Evolutionary conservation across 805 yeast species (phyloP), one percentile per base, ranked within the genome.

Genomic region (Trichomonascus vanleenenianus): DNA sequence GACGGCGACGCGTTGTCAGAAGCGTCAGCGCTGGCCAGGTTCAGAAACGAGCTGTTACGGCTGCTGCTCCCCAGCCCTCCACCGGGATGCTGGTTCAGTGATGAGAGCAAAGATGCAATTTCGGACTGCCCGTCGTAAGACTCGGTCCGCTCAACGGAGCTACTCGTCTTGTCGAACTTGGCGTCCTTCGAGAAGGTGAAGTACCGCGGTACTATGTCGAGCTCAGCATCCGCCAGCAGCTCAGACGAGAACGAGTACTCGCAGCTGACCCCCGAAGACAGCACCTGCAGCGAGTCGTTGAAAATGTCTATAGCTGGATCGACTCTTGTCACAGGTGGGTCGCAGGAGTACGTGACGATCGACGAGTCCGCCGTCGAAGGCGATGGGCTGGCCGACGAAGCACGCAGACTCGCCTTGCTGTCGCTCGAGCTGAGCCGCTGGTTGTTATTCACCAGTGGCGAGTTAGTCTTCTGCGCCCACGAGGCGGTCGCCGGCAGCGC

Each of bases 401-500:
- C 8, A 8, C 27, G 27, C 8, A 22, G 4, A 8, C 27, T 22
- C 27, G 27, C 4, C 27, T 22, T 22, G 4, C 7, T 22, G 8
- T 22, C 27, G 27, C 27, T 22, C 27, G 27, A 22, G 27, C 8
- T 22, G 27, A 22, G 27, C 27, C 27, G 27, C 27, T n/a, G 30
- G 39, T 34, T 47, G 47, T 60, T 62, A 31, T 62, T 59, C 31
- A 61, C 63, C 7, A 63, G 60, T 11, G 48, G 53, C 4, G 57
- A 56, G 40, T 50, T 47, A 7, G 50, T 53, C 50, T 51, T 60
- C 40, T 56, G 51, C 58, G 81, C 76, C 89, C 89, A 82, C 3
- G 83, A 78, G 1, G 83, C 85, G 15, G 87, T 75, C 1, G 83
- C 74, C 7, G 93, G 93, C 43, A 85, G 70, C 2, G 80, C 74